A percentile compares a stretch with the other conserved stretches of the same genome.
These are phyloP conservation scores for Aspergillus hortae DNA, from an alignment of 2,329 filamentous ascomycete species.

Conservation along the genomic window DNA sequence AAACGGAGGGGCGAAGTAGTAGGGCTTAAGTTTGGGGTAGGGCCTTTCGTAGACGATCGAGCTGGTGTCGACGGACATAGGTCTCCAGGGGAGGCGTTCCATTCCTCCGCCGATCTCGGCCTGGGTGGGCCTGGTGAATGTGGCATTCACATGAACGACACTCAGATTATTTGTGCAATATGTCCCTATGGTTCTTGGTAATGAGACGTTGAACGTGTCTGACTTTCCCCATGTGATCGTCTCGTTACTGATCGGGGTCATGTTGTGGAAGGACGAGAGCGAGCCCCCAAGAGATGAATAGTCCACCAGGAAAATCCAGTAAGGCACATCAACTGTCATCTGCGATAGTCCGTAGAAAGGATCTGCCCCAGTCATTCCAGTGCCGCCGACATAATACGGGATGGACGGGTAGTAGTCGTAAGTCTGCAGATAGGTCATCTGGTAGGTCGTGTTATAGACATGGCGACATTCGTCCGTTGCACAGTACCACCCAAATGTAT, in stretches of 20 bases:
- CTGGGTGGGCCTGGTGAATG: neutral
- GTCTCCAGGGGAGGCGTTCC: neutral
- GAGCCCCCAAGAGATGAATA: neutral
- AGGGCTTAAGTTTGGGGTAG: neutral
- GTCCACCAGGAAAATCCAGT: neutral
- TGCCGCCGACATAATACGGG: neutral
- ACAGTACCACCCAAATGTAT: neutral
- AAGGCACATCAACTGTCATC: neutral
- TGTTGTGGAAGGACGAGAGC: neutral
- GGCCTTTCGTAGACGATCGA: neutral
- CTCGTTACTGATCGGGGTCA: neutral
- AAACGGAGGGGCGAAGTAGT: neutral
- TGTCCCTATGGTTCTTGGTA: neutral
- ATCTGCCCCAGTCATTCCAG: neutral
- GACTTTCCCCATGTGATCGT: neutral
- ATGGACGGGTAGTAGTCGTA: neutral
- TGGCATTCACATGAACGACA: neutral
- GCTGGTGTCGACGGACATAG: neutral
- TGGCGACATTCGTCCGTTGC: neutral
- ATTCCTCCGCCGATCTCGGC: neutral
- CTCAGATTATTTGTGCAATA: neutral
- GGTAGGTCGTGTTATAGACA: neutral
- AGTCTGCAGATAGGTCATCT: neutral
- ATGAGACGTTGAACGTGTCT: neutral
- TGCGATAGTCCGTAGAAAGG: neutral